Evolutionary conservation across 805 yeast genomes (phyloP).

Genomic region (Hagleromyces aurorensis): DNA sequence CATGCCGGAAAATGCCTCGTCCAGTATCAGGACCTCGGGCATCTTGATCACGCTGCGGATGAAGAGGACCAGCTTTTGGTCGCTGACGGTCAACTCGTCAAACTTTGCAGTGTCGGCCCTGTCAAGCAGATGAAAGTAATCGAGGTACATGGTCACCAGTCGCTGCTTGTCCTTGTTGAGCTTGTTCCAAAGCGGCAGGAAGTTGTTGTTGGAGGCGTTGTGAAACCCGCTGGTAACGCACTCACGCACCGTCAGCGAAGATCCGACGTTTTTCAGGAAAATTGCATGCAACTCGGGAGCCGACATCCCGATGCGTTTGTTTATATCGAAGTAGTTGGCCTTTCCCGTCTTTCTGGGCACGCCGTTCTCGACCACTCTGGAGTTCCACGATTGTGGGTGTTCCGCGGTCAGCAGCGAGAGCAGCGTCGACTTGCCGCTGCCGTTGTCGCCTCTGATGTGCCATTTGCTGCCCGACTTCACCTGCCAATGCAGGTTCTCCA

Average conservation of each 20-base stretch:
- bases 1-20: conserved; percentile 92
- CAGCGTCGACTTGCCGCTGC: conserved; percentile 88
- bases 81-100: conserved; percentile 50
- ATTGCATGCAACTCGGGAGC: conserved; percentile 91
- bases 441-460: conserved; percentile 86
- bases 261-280: conserved; percentile 44
- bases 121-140: conserved; percentile 37
- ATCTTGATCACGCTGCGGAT: conserved; percentile 68
- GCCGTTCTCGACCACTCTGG: conserved; percentile 56
- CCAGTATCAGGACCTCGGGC: conserved; percentile 74
- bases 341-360: conserved; percentile 61
- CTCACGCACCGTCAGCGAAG: conserved; percentile 41
- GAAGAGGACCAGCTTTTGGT: conserved; percentile 72
- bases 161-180: conserved; percentile 34
- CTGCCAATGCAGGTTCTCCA: conserved; percentile 56
- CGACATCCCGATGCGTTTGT: conserved; percentile 71
- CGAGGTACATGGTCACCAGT: conserved; percentile 38
- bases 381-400: conserved; percentile 94
- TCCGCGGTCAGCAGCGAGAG: conserved; percentile 82
- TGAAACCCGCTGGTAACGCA: conserved; percentile 66
- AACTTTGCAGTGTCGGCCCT: conserved; percentile 36
- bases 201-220: conserved; percentile 47
- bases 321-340: conserved; percentile 69
- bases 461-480: conserved; percentile 70
- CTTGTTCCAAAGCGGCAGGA: conserved; percentile 38